Evolutionary conservation across 2,329 filamentous ascomycete species (phyloP), one percentile per base, ranked within the genome.

Genomic region (Colletotrichum echinochloae): DNA sequence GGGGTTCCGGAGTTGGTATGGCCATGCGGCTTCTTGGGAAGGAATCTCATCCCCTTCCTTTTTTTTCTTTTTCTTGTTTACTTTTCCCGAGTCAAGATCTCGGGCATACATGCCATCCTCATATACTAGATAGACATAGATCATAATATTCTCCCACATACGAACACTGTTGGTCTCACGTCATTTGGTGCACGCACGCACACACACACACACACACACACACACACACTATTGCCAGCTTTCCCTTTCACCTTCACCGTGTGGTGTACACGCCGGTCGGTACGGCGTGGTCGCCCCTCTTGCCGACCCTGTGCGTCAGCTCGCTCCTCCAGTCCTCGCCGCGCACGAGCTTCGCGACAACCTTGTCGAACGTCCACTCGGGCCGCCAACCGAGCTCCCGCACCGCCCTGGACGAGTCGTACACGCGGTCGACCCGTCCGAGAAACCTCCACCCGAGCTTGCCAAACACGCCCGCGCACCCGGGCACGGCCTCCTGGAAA

Each of bases 231-330:
- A n/a, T 3, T n/a, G 7, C 1, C 41, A n/a, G 7, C 20, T 14
- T 44, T 3, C 9, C 1, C 12, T 3, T 23, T 11, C 9, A 1
- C 8, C 9, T 23, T 46, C 74, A 78, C 51, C 79, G 73, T 16
- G 76, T 73, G 3, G 83, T 85, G 56, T 85, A 85, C 6, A 85
- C 79, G 0, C 84, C 83, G 2, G 81, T 83, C 11, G 78, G 78
- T 0, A 78, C 77, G 23, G 77, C 78, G 69, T 86, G 84, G 70
- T 86, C 86, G 2, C 83, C 84, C 73, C 78, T 81, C 75, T 78
- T 83, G 0, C 83, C 84, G 3, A 86, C 81, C 69, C 71, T 74
- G 0, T 70, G 65, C 0, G 79, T 79, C 73, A 86, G 65, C 59
- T 80, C 78, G 64, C 84, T 85, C 73, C 75, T 74, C 79, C 79